Percentiles rank a stretch among this genome's conserved stretches.
Evolutionary conservation across 257 asterid genomes (phyloP).

Genomic region (Cinchona pubescens): DNA sequence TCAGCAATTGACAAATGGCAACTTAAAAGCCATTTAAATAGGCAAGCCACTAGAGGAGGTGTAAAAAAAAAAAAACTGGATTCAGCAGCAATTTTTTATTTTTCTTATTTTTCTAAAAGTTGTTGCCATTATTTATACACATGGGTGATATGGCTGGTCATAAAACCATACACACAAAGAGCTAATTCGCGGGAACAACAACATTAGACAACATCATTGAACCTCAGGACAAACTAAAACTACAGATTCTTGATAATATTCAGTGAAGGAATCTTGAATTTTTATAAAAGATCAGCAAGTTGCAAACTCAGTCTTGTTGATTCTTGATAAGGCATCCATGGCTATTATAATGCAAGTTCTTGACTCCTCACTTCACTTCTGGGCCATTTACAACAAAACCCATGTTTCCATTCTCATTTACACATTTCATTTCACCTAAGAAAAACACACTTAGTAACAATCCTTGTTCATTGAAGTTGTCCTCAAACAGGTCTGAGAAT

Average conservation of each 20-base stretch:
- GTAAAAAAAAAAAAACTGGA: not conserved
- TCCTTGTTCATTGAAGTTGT: conserved; percentile 39
- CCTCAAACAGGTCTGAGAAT: conserved; percentile 39
- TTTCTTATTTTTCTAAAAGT: not conserved
- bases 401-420: conserved; percentile 24
- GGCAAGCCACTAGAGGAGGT: not conserved
- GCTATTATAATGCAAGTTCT: conserved; percentile 45
- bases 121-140: not conserved
- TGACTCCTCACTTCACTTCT: conserved; percentile 34
- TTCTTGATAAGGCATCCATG: conserved; percentile 30
- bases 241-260: not conserved
- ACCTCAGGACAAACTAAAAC: not conserved
- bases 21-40: not conserved
- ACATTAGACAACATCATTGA: not conserved
- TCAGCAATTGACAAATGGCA: not conserved
- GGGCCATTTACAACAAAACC: conserved; percentile 35
- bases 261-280: not conserved
- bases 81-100: not conserved
- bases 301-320: not conserved
- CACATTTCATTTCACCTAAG: conserved; percentile 32
- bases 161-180: not conserved
- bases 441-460: conserved; percentile 23
- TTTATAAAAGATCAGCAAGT: not conserved
- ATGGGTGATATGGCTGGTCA: not conserved
- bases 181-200: conserved; percentile 5